A percentile compares a stretch with the other conserved stretches of the same genome.
These are phyloP conservation scores for Mycena pura DNA, from an alignment of 768 basidiomycete species.

Conservation along the genomic window DNA sequence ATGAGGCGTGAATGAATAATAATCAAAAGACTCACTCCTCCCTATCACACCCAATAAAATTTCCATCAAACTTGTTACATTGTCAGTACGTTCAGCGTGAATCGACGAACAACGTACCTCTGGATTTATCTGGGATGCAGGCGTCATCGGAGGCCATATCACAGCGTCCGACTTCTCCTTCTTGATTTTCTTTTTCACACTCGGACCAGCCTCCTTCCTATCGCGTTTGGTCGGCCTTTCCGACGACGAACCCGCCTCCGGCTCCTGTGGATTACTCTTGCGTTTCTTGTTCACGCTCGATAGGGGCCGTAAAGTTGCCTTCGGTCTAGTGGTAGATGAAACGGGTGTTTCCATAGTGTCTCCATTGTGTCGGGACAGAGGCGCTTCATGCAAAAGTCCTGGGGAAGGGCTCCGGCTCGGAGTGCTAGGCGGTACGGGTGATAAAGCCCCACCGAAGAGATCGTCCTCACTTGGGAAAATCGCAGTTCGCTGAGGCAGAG, in stretches of 20 bases:
- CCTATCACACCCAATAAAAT: slow-evolving; percentile 14
- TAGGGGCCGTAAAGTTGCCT: no score
- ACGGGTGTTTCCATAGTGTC: not conserved
- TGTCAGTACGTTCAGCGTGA: not conserved
- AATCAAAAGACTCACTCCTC: not conserved
- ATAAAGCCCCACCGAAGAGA: slow-evolving; percentile 8
- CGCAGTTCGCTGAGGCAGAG: not conserved
- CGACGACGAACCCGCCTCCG: not conserved
- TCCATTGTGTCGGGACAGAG: not conserved
- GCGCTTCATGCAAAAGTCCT: no score
- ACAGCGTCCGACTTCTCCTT: not conserved
- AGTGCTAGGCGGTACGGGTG: slow-evolving; percentile 8
- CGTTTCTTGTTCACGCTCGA: slow-evolving; percentile 7
- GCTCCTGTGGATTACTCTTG: not conserved
- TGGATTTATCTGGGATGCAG: not conserved
- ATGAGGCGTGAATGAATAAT: not conserved
- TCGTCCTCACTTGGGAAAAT: not conserved
- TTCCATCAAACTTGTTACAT: not conserved
- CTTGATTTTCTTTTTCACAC: slow-evolving; percentile 9
- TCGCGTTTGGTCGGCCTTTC: slow-evolving; percentile 12
- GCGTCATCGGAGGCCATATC: slow-evolving; percentile 15
- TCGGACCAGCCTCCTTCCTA: not conserved
- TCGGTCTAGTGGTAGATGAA: not conserved
- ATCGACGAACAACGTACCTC: slow-evolving; percentile 3
- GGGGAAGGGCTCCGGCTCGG: not conserved